Conservation (phyloP, 2,329 filamentous ascomycete genomes). For the Myriosclerotinia duriaeana region DNA sequence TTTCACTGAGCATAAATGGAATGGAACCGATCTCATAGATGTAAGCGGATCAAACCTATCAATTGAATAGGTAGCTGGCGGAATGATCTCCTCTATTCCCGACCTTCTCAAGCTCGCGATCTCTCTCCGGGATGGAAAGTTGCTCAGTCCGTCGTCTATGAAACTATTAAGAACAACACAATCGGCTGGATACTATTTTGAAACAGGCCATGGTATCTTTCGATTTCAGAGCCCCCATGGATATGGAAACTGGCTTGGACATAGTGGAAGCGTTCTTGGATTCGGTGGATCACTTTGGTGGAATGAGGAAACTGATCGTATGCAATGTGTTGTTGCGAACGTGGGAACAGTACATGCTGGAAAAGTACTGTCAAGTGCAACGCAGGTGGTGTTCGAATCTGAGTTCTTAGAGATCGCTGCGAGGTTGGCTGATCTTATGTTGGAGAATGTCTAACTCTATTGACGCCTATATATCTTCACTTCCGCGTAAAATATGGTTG, state of each 20-base stretch:
- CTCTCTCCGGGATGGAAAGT: conserved; percentile 23
- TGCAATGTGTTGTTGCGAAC: conserved; percentile 26
- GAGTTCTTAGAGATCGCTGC: conserved; percentile 22
- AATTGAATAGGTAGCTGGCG: conserved; percentile 27
- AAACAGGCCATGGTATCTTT: conserved; percentile 26
- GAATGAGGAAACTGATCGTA: conserved; percentile 26
- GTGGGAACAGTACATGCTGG: conserved; percentile 28
- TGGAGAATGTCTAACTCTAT: not conserved
- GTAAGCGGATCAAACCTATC: conserved; percentile 27
- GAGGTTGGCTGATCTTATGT: conserved; percentile 3
- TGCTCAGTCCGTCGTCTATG: conserved; percentile 23
- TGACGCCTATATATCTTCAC: not conserved
- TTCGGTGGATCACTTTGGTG: conserved; percentile 26
- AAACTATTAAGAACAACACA: conserved; percentile 22
- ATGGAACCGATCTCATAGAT: conserved; percentile 19
- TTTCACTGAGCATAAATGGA: conserved; percentile 10
- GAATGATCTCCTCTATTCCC: conserved; percentile 24
- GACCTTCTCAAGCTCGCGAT: conserved; percentile 26
- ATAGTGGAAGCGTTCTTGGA: conserved; percentile 28
- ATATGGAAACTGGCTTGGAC: conserved; percentile 25
- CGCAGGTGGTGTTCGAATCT: conserved; percentile 1
- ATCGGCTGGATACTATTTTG: not conserved
- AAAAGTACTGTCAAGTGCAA: conserved; percentile 21
- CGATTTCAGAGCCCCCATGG: not conserved
- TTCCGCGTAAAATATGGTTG: no score